These are phyloP conservation scores for Phoma herbarum DNA, from an alignment of 2,329 filamentous ascomycete species.

Conservation along the genomic window DNA sequence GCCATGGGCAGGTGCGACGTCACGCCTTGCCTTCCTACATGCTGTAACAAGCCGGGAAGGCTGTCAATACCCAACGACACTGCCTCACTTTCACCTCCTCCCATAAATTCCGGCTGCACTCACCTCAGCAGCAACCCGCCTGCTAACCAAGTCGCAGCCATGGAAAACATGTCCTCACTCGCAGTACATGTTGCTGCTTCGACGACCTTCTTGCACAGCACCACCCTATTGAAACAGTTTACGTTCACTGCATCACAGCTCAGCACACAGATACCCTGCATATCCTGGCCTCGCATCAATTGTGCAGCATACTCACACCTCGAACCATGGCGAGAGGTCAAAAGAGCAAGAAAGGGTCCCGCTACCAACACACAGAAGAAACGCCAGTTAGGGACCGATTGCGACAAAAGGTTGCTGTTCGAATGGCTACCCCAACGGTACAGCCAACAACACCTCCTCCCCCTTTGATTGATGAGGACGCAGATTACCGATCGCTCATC, in stretches of 20 bases:
- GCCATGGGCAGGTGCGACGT: background rate
- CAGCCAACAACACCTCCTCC: background rate
- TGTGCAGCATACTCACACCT: constrained; percentile 27
- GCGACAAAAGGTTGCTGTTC: background rate
- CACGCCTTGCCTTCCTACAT: constrained; percentile 7
- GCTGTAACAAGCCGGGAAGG: constrained; percentile 8
- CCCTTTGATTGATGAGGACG: background rate
- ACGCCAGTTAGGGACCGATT: constrained; percentile 6
- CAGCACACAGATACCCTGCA: constrained; percentile 26
- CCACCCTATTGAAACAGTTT: constrained; percentile 7
- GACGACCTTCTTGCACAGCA: background rate
- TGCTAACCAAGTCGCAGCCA: constrained; percentile 1
- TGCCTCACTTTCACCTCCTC: constrained; percentile 1
- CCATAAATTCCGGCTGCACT: background rate
- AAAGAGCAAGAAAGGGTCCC: constrained; percentile 17
- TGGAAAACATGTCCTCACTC: constrained; percentile 2
- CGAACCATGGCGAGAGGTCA: constrained; percentile 29
- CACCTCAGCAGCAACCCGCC: background rate
- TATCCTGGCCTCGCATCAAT: constrained; percentile 36
- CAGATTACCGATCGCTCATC: background rate
- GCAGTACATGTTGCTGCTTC: background rate
- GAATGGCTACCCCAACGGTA: background rate
- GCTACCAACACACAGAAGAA: background rate
- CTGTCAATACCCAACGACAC: background rate
- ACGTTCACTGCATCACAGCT: constrained; percentile 32